phyloP scores from a whole-genome alignment of 1,284 basidiomycete species.

The Ustilago hordei region DNA sequence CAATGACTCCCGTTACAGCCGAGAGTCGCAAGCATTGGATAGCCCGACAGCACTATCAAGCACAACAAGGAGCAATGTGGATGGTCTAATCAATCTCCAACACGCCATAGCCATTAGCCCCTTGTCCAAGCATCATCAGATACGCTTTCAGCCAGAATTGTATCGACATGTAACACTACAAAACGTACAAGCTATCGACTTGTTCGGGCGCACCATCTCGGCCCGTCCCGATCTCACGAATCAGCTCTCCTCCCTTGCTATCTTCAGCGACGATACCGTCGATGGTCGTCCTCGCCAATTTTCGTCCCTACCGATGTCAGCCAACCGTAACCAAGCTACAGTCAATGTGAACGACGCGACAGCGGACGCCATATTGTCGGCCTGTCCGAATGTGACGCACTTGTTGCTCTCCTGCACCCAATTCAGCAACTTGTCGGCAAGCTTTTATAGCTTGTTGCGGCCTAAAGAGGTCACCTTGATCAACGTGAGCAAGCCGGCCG shows the following conservation, averaged over 20 bases:
- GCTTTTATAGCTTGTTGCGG: slow-evolving; percentile 17
- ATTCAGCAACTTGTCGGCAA: slow-evolving; percentile 13
- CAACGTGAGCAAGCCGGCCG: slow-evolving; percentile 15
- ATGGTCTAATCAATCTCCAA: slow-evolving; percentile 1
- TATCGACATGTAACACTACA: slow-evolving; percentile 32
- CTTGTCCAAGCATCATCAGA: slow-evolving; percentile 25
- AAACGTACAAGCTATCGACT: neutral
- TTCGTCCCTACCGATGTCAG: neutral
- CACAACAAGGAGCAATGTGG: neutral
- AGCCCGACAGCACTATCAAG: neutral
- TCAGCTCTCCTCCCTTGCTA: slow-evolving; percentile 21
- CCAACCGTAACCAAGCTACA: neutral
- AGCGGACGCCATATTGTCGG: slow-evolving; percentile 25
- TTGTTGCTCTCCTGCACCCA: slow-evolving; percentile 28
- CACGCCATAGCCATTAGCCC: slow-evolving; percentile 18
- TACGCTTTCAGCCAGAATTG: slow-evolving; percentile 20
- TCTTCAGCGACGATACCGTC: slow-evolving; percentile 1
- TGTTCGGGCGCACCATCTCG: slow-evolving; percentile 18
- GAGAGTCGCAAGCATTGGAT: neutral
- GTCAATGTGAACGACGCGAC: neutral
- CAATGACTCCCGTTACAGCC: neutral
- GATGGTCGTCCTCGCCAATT: neutral
- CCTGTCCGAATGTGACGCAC: slow-evolving; percentile 37
- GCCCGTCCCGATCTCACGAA: slow-evolving; percentile 10
- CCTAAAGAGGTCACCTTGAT: slow-evolving; percentile 36